Base-by-base conservation (phyloP, 352 stramenopile species). In the Elongisporangium prolatum region DNA sequence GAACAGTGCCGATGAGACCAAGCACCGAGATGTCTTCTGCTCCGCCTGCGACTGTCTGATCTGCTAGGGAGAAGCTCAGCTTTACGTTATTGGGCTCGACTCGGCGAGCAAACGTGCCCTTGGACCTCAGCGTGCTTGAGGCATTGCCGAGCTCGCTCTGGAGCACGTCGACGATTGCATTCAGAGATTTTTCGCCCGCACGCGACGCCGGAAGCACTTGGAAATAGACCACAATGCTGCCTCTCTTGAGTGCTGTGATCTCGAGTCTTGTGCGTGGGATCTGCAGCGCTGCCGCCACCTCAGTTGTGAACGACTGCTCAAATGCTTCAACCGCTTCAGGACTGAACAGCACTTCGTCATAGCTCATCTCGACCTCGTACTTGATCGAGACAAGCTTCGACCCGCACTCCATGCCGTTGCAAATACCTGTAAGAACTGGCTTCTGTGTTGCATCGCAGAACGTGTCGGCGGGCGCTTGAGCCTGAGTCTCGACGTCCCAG, bases 311-410 rank as follows among this genome's bases (percentile, higher is more conserved):
- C 6, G 81, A 73, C 16, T 75, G 40, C 18, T 86, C 75, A 53
- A 91, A 91, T 0, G 75, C 75, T n/a, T 77, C 69, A 24, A 72
- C 62, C 3, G 75, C 59, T 28, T 84, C 60, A 28, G 77, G 56
- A 1, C 72, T 85, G 55, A 89, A 89, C 17, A 89, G 65, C 38
- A 91, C 74, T 51, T 91, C 81, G 57, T 91, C 79, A 64, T 78
- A 91, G 56, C 77, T 79, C 69, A 88, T 88, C 64, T 91, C 79
- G 8, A 91, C 72, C 57, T 87, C 59, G 65, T 89, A 91, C 53
- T 69, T 74, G 54, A 89, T 71, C 10, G 74, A 69, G 21, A 89
- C 76, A 16, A 86, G 69, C 59, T 86, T 89, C 16, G 77, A 86
- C 13, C 81, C 81, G 52, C 81, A 91, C 50, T 89, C 79, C 66